These are phyloP conservation scores for Ceratocystis ficicola DNA, from an alignment of 2,329 filamentous ascomycete genomes.

Conservation along the genomic window DNA sequence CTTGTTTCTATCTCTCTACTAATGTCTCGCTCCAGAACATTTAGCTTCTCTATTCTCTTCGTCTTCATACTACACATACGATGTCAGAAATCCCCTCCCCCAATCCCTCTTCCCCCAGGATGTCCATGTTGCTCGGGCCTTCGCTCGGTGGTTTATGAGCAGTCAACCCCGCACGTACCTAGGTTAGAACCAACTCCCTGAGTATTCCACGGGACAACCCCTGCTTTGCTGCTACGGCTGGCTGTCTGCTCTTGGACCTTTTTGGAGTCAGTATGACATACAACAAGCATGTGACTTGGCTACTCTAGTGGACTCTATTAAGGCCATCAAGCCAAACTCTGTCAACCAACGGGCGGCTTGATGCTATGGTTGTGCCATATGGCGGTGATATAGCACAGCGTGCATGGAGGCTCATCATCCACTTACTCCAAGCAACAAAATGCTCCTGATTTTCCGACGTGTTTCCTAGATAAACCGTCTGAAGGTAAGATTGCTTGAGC, in stretches of 20 bases:
- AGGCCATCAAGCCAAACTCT: too few relatives aligned
- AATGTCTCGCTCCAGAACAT: background rate
- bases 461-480: background rate
- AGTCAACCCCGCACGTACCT: conserved; percentile 3
- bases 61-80: background rate
- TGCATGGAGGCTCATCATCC: background rate
- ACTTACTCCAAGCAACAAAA: background rate
- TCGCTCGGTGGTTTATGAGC: conserved; percentile 5
- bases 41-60: background rate
- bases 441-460: background rate
- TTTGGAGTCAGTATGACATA: background rate
- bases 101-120: background rate
- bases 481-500: background rate
- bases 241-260: background rate
- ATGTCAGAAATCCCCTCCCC: background rate
- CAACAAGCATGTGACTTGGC: background rate
- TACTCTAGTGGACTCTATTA: too few relatives aligned
- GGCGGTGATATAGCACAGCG: background rate
- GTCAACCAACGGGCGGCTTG: too few relatives aligned
- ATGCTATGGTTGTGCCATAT: too few relatives aligned
- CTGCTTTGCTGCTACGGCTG: background rate
- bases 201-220: background rate
- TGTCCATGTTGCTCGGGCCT: conserved; percentile 5
- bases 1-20: background rate
- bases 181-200: background rate